Evolutionary conservation across 306 rosid genomes (phyloP).

Genomic region (Quercus alba): DNA sequence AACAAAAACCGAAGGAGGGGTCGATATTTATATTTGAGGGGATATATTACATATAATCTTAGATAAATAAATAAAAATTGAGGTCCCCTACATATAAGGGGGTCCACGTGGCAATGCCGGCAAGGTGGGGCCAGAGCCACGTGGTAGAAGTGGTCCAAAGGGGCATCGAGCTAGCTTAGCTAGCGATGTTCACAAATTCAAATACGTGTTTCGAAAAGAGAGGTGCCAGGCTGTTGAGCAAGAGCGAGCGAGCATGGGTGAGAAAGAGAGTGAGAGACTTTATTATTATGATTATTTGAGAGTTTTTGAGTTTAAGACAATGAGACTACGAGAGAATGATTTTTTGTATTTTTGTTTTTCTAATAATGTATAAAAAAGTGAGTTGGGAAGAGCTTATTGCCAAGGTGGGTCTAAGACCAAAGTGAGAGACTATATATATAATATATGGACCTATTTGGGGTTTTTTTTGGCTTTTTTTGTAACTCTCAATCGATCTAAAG

Average conservation of each 20-base stretch:
- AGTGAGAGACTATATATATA: not conserved
- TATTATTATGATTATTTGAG: too few species aligned
- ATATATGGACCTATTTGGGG: not conserved
- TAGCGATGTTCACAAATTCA: slow-evolving; percentile 1
- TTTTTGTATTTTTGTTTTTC: not conserved
- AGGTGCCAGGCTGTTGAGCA: slow-evolving; percentile 49
- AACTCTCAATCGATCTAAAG: not conserved
- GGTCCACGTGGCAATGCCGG: slow-evolving; percentile 57
- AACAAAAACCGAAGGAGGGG: slow-evolving; percentile 17
- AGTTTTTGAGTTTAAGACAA: too few species aligned
- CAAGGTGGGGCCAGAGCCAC: slow-evolving; percentile 58
- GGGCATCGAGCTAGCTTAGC: not conserved
- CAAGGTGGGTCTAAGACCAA: not conserved
- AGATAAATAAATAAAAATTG: not conserved
- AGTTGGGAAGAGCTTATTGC: not conserved
- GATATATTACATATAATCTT: slow-evolving; percentile 5
- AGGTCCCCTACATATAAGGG: slow-evolving; percentile 44
- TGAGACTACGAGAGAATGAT: not conserved
- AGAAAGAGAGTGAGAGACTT: not conserved
- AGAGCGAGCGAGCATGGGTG: slow-evolving; percentile 18
- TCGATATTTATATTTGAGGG: slow-evolving; percentile 20
- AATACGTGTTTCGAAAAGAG: slow-evolving; percentile 36
- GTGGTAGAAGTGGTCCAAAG: slow-evolving; percentile 65
- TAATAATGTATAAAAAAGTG: slow-evolving; percentile 11
- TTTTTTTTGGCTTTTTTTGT: not conserved